Base-by-base conservation (phyloP, 73 alveolate species). In the Effrenium voratum region DNA sequence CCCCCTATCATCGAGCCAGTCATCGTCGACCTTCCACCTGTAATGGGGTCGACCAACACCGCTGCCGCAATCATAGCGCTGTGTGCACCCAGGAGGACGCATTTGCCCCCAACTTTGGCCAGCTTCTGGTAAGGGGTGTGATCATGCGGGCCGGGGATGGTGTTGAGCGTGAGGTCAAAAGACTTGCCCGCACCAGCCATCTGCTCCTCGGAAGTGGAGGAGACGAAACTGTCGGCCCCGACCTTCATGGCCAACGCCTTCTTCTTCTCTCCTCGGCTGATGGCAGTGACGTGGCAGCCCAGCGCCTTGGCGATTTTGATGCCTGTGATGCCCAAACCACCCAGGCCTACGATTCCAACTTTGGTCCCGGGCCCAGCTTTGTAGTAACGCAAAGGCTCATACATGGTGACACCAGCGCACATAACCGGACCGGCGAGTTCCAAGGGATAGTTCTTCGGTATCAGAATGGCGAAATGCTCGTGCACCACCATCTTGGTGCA, bases 351-450 rank as follows among this genome's bases (percentile, higher is more conserved):
- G 82, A 85, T 85, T 81, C 94, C 94, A 43, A 85, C 94, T 47
- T 85, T 85, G 94, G 36, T 66, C 22, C 93, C 75, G 59, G 95
- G 40, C 36, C 60, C 40, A n/a, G 84, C 84, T n/a, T 16, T 34
- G 46, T 3, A 60, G 55, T 47, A 60, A 68, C 45, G 59, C 84
- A 87, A 44, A 2, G 95, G 95, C 38, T 87, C 95, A 38, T 87
- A 87, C 95, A 87, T 87, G 72, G 95, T 87, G 95, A 87, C 60
- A 5, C 95, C 95, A 2, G 95, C 95, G 38, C 95, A 87, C 95
- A 87, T 87, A 83, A 87, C 95, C 1, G 95, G 95, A 66, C 95
- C 95, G 4, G 95, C 95, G 70, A 63, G 41, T 38, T 87, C 95
- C 90, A 79, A 38, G 15, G 95, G 84, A 6, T 63, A 63, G 84